phyloP scores from a whole-genome alignment of 1,284 basidiomycete genomes.

The Ustilago tritici region DNA sequence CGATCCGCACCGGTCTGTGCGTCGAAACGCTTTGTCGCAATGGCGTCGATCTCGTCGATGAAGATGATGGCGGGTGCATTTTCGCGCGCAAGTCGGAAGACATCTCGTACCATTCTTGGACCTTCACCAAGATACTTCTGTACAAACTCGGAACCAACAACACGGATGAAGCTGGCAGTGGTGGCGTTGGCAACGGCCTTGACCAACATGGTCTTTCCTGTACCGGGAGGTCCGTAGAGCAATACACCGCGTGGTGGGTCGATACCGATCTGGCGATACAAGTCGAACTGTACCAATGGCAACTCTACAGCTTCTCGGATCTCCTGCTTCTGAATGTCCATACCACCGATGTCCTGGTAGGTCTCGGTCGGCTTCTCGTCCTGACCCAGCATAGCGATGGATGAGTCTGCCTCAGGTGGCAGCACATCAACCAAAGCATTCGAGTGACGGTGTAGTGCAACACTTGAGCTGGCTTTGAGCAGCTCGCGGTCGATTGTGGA shows the following conservation, averaged over 20 bases:
- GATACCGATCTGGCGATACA: conserved; percentile 99
- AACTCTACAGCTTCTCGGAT: conserved; percentile 98
- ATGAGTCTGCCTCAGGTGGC: conserved; percentile 97
- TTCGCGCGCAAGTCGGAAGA: conserved; percentile 96
- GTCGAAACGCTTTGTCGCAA: conserved; percentile 99
- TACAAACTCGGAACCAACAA: conserved; percentile 97
- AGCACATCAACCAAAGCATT: conserved; percentile 98
- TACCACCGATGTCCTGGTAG: conserved; percentile 82
- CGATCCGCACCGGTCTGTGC: conserved; percentile 99
- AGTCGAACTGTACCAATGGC: conserved; percentile 90
- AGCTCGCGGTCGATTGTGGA: conserved; percentile 97
- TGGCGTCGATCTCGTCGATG: conserved; percentile 99
- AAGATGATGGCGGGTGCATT: conserved; percentile 99
- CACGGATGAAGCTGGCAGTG: conserved; percentile 95
- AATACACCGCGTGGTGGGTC: conserved; percentile 93
- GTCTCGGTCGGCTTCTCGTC: conserved; percentile 80
- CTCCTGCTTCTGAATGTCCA: conserved; percentile 99
- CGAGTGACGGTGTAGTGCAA: conserved; percentile 97
- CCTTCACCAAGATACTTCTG: conserved; percentile 99
- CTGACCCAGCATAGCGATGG: conserved; percentile 78
- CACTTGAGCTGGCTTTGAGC: conserved; percentile 94
- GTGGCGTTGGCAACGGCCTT: conserved; percentile 98
- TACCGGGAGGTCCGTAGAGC: conserved; percentile 93
- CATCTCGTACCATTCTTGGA: conserved; percentile 99
- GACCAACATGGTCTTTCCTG: conserved; percentile 99